These are phyloP conservation scores for Boletus bicolor DNA, from an alignment of 768 basidiomycete genomes.

Conservation along the genomic window DNA sequence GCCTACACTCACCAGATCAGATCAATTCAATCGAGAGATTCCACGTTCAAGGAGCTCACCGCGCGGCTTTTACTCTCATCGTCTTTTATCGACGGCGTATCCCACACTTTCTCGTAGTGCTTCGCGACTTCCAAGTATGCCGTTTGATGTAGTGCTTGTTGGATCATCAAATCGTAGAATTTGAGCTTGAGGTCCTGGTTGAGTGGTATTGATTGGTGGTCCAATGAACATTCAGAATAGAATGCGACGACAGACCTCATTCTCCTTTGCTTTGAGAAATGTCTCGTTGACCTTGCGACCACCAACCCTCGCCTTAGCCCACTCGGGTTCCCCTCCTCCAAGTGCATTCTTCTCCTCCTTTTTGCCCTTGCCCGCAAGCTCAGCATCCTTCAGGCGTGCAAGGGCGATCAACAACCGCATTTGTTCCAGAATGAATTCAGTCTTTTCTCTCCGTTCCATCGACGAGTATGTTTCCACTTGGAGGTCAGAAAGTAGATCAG, in stretches of 20 bases:
- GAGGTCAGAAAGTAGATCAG: conserved; percentile 88
- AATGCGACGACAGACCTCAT: conserved; percentile 59
- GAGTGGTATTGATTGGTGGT: neutral
- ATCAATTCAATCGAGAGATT: neutral
- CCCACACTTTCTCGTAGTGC: conserved; percentile 96
- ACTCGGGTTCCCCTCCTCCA: conserved; percentile 80
- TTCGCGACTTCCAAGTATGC: conserved; percentile 93
- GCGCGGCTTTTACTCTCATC: conserved; percentile 71
- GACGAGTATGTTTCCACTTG: conserved; percentile 99
- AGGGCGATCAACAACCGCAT: conserved; percentile 86
- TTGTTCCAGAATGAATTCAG: conserved; percentile 96
- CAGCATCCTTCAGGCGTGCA: conserved; percentile 71
- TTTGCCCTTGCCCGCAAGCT: conserved; percentile 53
- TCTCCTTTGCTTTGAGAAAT: conserved; percentile 84
- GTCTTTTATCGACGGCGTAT: conserved; percentile 89
- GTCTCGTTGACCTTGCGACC: conserved; percentile 92
- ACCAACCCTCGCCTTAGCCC: conserved; percentile 89
- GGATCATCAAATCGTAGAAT: conserved; percentile 96
- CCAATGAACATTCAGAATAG: neutral
- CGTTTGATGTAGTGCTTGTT: conserved; percentile 80
- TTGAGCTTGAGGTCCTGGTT: conserved; percentile 89
- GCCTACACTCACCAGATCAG: conserved; percentile 48
- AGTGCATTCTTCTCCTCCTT: conserved; percentile 50
- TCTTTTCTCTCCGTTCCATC: conserved; percentile 98
- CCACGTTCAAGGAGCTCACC: conserved; percentile 38